phyloP scores from a whole-genome alignment of 2,329 filamentous ascomycete species.

The Aspergillus costaricaensis region DNA sequence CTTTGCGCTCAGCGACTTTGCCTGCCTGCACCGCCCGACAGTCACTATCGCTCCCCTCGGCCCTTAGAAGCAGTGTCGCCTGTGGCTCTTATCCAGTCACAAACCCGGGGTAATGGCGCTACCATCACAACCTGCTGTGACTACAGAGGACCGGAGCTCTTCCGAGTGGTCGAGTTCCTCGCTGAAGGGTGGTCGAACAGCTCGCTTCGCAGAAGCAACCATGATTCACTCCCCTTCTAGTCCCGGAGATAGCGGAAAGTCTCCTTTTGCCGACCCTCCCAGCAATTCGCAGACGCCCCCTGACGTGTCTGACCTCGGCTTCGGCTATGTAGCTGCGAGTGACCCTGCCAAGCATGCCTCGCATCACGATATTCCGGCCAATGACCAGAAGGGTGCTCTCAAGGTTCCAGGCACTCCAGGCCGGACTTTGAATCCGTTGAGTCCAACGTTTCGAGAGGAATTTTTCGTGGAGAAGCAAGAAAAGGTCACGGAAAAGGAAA shows the following conservation, averaged over 20 bases:
- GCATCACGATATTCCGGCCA: conserved; percentile 67
- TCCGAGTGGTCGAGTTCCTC: conserved; percentile 38
- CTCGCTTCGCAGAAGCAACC: conserved; percentile 67
- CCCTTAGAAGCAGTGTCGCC: conserved; percentile 42
- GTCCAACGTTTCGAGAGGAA: conserved; percentile 89
- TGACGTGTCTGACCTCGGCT: conserved; percentile 78
- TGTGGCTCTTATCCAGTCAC: conserved; percentile 38
- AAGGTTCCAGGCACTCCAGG: conserved; percentile 82
- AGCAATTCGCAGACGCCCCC: conserved; percentile 53
- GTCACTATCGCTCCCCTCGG: conserved; percentile 30
- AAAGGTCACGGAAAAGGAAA: conserved; percentile 76
- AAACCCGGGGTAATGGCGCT: conserved; percentile 34
- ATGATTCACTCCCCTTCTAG: conserved; percentile 64
- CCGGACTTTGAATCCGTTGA: conserved; percentile 75
- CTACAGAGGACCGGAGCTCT: conserved; percentile 28
- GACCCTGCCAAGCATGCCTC: conserved; percentile 51
- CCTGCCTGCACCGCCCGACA: conserved; percentile 32
- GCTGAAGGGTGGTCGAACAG: conserved; percentile 57
- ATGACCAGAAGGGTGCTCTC: conserved; percentile 86
- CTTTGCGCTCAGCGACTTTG: neutral
- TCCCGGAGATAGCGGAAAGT: conserved; percentile 43
- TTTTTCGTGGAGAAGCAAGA: conserved; percentile 84
- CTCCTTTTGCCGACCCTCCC: conserved; percentile 56
- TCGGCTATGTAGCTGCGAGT: conserved; percentile 77
- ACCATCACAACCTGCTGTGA: conserved; percentile 29